phyloP scores from a whole-genome alignment of 768 basidiomycete genomes.

The Rhizopogon salebrosus region DNA sequence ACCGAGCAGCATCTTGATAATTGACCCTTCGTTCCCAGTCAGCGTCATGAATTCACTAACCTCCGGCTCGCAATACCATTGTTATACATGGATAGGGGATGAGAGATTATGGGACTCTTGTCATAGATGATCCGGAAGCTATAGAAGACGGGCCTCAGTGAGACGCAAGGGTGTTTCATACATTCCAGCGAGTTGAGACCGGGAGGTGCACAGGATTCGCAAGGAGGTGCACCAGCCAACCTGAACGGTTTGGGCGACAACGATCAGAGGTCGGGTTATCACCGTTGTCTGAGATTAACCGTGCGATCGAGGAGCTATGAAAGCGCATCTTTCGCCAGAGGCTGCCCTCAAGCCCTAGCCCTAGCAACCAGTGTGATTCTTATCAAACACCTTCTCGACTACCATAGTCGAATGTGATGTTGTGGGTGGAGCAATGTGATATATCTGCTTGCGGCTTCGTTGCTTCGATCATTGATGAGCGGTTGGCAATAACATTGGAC shows the following conservation, averaged over 20 bases:
- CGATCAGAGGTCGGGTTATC: slow-evolving; percentile 57
- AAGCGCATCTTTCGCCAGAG: neutral
- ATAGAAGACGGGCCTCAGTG: slow-evolving; percentile 70
- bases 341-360: slow-evolving; percentile 16
- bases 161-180: slow-evolving; percentile 41
- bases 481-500: too few species aligned
- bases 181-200: slow-evolving; percentile 18
- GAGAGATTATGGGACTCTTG: slow-evolving; percentile 46
- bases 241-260: slow-evolving; percentile 11
- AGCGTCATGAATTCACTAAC: slow-evolving; percentile 58
- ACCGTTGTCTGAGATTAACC: slow-evolving; percentile 34
- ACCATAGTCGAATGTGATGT: slow-evolving; percentile 56
- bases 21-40: too few species aligned
- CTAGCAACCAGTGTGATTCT: too few species aligned
- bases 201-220: slow-evolving; percentile 20
- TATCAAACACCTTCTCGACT: slow-evolving; percentile 28
- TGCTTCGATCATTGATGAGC: too few species aligned
- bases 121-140: slow-evolving; percentile 72
- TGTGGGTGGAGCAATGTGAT: slow-evolving; percentile 68
- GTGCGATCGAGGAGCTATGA: neutral
- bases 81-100: slow-evolving; percentile 34
- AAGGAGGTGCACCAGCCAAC: slow-evolving; percentile 14
- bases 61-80: slow-evolving; percentile 22
- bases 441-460: slow-evolving; percentile 56
- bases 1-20: too few species aligned